Evolutionary conservation across 2,329 filamentous ascomycete genomes (phyloP).

Genomic region (Elsinoe ampelina): DNA sequence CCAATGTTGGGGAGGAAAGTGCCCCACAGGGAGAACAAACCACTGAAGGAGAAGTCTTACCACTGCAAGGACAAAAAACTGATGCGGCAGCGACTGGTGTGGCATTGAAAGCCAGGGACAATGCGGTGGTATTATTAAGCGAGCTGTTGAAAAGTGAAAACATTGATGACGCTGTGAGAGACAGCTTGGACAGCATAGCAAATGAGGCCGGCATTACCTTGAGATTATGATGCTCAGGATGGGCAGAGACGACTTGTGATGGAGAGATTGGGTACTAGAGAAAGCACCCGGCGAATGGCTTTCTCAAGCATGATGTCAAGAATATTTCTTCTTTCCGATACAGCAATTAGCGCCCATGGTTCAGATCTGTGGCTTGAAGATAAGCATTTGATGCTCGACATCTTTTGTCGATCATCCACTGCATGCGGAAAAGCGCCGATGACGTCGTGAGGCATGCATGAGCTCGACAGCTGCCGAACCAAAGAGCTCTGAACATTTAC

Average conservation of each 20-base stretch:
- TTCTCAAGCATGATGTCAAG: too few species aligned
- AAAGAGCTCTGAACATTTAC: neutral
- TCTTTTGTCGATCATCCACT: neutral
- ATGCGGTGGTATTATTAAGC: conserved; percentile 22
- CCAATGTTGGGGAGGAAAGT: neutral
- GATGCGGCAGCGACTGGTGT: conserved; percentile 6
- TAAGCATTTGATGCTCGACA: neutral
- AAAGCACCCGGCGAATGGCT: too few species aligned
- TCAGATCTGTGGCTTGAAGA: neutral
- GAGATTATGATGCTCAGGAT: neutral
- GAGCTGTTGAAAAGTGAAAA: conserved; percentile 32
- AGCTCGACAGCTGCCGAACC: neutral
- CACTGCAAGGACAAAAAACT: conserved; percentile 5
- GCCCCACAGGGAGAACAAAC: conserved; percentile 16
- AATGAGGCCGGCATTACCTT: conserved; percentile 11
- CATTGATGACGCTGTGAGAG: conserved; percentile 23
- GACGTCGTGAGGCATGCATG: neutral
- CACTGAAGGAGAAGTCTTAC: conserved; percentile 20
- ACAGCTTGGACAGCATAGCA: conserved; percentile 12
- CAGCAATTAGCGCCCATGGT: neutral
- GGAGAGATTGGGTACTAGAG: too few species aligned
- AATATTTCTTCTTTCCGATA: too few species aligned
- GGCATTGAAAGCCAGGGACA: conserved; percentile 35
- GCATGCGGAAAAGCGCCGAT: neutral
- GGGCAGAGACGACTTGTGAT: too few species aligned